Base-by-base conservation (phyloP, 129 eudicot species). In the Solidago caesia region DNA sequence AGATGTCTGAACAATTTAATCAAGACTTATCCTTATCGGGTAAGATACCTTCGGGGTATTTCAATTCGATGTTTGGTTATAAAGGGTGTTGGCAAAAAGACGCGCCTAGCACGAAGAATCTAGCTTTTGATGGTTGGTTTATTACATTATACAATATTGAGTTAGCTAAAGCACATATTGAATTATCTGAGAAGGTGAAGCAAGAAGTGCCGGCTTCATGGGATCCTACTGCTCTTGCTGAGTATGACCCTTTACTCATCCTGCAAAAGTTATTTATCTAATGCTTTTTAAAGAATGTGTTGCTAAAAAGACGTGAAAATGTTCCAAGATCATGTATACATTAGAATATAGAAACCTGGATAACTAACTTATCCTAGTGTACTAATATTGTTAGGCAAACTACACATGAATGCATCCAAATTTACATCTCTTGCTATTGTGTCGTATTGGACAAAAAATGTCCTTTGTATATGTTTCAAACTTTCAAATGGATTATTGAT, bases 1-100 rank as follows among this genome's bases (percentile, higher is more conserved):
- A 94, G 99, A 94, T 94, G 99, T 85, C 96, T 44, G 97, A 88
- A 85, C 97, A 86, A 48, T 91, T 91, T 68, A 94, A 94, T 82
- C 97, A 88, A 76, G 97, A 89, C 5, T 57, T 89, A 25, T 80
- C 93, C 4, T 72, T 94, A 72, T 82, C 99, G 4, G 97, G 99
- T 11, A 94, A 91, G 84, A 91, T 94, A 73, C 99, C 99, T 70
- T 86, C 95, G 9, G 99, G 99, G 59, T 64, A 73, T 47, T 91
- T 94, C 78, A 94, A 94, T 72, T 56, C 88, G 0, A 91, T 94
- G 99, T 94, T 94, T 62, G 85, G 81, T 70, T 87, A 77, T 73
- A 94, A 89, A 71, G 94, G 91, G 2, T 83, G 93, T 77, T 94
- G 99, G 99, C 96, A 85, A 79, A 94, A 84, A 56, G 99, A 94